Conservation (phyloP, 306 rosid genomes). For the Acacia confusa region DNA sequence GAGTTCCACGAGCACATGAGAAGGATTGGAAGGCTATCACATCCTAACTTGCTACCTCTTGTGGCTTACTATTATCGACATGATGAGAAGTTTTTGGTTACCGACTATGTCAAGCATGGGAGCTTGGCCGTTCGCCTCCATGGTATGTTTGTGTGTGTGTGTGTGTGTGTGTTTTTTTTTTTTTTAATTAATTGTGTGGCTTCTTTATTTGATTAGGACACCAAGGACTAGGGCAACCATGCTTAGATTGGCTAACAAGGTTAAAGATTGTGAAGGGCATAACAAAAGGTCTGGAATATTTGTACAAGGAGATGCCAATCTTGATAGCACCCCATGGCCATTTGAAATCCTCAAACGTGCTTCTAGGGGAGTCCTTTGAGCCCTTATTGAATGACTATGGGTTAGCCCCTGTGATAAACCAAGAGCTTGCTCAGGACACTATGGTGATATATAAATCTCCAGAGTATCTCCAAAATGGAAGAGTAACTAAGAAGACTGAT, state of each 20-base stretch:
- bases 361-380: slow-evolving; percentile 49
- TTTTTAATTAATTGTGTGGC: not conserved
- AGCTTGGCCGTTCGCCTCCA: slow-evolving; percentile 80
- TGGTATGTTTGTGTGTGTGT: slow-evolving; percentile 34
- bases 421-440: slow-evolving; percentile 63
- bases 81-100: slow-evolving; percentile 86
- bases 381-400: slow-evolving; percentile 79
- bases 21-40: slow-evolving; percentile 67
- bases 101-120: slow-evolving; percentile 51
- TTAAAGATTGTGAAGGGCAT: slow-evolving; percentile 74
- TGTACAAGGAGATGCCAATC: slow-evolving; percentile 64
- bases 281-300: slow-evolving; percentile 58
- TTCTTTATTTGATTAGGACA: slow-evolving; percentile 37
- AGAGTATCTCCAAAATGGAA: slow-evolving; percentile 59
- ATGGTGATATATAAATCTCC: slow-evolving; percentile 85
- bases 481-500: slow-evolving; percentile 83
- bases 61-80: slow-evolving; percentile 75
- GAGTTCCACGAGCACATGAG: slow-evolving; percentile 85
- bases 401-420: slow-evolving; percentile 70
- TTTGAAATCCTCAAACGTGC: slow-evolving; percentile 84
- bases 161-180: not conserved
- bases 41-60: slow-evolving; percentile 78
- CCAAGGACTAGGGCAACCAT: slow-evolving; percentile 45
- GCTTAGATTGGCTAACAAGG: slow-evolving; percentile 69
- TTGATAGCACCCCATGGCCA: slow-evolving; percentile 73